Conservation (phyloP, 331 rosid species). For the Quercus phellos region DNA sequence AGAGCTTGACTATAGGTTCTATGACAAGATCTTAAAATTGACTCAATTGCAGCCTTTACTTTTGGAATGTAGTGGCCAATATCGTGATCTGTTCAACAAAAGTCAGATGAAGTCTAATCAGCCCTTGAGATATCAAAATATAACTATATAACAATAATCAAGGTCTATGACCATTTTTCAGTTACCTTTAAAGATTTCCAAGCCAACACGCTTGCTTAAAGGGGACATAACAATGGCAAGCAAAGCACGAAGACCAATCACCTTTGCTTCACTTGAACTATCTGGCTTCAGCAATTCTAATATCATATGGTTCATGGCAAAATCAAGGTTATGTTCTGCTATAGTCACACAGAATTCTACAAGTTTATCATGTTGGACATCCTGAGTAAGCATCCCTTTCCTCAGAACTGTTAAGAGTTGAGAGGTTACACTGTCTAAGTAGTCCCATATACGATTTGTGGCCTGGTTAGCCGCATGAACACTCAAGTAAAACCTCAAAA, state of each 20-base stretch:
- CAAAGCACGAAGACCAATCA: conserved; percentile 97
- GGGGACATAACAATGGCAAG: conserved; percentile 94
- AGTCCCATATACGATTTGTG: conserved; percentile 89
- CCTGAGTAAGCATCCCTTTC: conserved; percentile 98
- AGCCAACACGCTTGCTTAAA: conserved; percentile 77
- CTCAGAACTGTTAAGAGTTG: conserved; percentile 81
- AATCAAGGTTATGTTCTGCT: conserved; percentile 97
- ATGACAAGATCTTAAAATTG: conserved; percentile 80
- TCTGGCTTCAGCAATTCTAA: conserved; percentile 93
- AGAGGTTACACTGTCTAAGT: conserved; percentile 90
- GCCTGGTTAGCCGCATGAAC: conserved; percentile 87
- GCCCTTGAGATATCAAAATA: background rate
- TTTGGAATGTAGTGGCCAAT: conserved; percentile 94
- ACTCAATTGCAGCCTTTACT: conserved; percentile 95
- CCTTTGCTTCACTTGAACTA: conserved; percentile 94
- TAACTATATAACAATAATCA: conserved; percentile 2
- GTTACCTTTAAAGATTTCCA: conserved; percentile 86
- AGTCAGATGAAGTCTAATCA: background rate
- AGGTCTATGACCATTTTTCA: conserved; percentile 15
- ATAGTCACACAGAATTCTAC: conserved; percentile 97
- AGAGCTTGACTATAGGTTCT: conserved; percentile 84
- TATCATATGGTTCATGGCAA: conserved; percentile 98
- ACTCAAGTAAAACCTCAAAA: conserved; percentile 88
- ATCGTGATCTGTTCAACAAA: conserved; percentile 64
- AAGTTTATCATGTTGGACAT: conserved; percentile 96